These are phyloP conservation scores for Prunus davidiana DNA, from an alignment of 306 rosid species.

Conservation along the genomic window DNA sequence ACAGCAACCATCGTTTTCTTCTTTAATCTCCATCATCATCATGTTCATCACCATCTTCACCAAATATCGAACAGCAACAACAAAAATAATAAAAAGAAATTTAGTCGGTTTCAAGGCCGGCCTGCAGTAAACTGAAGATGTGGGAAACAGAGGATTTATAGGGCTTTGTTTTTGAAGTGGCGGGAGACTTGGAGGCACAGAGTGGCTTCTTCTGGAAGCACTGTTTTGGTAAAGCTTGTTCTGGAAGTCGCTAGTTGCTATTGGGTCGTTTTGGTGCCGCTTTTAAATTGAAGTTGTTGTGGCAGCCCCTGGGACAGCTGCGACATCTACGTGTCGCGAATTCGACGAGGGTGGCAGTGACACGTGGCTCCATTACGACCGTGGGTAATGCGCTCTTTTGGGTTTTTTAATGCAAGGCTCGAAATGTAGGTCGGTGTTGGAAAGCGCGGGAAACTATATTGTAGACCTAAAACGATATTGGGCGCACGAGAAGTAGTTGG, in stretches of 20 bases:
- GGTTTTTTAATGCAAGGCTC: background rate
- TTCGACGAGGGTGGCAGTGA: background rate
- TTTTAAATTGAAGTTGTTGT: background rate
- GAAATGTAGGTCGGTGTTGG: background rate
- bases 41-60: background rate
- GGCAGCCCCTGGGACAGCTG: conserved; percentile 16
- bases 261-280: background rate
- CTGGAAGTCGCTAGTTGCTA: conserved; percentile 10
- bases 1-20: conserved; percentile 25
- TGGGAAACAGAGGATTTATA: background rate
- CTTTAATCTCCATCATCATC: background rate
- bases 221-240: conserved; percentile 10
- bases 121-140: background rate
- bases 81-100: too few species aligned
- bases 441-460: background rate
- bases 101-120: too few species aligned
- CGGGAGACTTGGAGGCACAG: too few species aligned
- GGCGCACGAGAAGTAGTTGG: background rate
- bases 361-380: conserved; percentile 1
- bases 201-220: conserved; percentile 4
- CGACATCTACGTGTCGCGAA: conserved; percentile 6
- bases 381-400: background rate
- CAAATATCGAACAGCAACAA: too few species aligned
- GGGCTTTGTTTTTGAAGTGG: background rate
- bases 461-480: background rate